Evolutionary conservation across 257 asterid species (phyloP).

Genomic region (Fraxinus cuspidata): DNA sequence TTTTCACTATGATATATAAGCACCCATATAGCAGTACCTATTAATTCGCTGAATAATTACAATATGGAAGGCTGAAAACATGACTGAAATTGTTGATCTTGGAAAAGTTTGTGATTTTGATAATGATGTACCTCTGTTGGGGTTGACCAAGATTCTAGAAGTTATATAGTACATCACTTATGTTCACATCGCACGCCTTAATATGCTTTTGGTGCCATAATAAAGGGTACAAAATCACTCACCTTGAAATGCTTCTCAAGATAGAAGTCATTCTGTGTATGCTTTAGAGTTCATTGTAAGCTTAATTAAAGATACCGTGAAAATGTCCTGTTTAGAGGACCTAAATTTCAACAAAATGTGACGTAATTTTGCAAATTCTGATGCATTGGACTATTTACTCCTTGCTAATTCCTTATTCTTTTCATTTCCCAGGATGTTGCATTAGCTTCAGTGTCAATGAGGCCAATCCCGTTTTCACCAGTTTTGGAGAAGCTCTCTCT

Average conservation of each 20-base stretch:
- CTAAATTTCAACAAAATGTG: neutral
- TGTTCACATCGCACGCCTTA: neutral
- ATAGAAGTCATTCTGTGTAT: neutral
- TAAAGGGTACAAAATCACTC: too few species aligned
- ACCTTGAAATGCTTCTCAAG: neutral
- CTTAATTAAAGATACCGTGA: neutral
- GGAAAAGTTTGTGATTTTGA: neutral
- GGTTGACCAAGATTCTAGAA: neutral
- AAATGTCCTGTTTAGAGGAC: neutral
- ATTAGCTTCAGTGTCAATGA: conserved; percentile 92
- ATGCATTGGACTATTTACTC: neutral
- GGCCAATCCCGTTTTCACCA: conserved; percentile 86
- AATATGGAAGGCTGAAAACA: neutral
- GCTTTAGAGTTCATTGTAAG: neutral
- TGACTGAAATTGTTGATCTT: neutral
- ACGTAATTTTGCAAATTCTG: too few species aligned
- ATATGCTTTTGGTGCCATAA: neutral
- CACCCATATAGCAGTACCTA: neutral
- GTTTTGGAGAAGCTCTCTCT: conserved; percentile 80
- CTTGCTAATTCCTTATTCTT: conserved; percentile 21
- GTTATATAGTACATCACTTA: neutral
- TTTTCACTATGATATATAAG: neutral
- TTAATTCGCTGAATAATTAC: neutral
- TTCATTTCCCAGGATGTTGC: conserved; percentile 80
- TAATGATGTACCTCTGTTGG: neutral